Evolutionary conservation across 306 rosid species (phyloP), one percentile per base, ranked within the genome.

Genomic region (Alnus rubra): DNA sequence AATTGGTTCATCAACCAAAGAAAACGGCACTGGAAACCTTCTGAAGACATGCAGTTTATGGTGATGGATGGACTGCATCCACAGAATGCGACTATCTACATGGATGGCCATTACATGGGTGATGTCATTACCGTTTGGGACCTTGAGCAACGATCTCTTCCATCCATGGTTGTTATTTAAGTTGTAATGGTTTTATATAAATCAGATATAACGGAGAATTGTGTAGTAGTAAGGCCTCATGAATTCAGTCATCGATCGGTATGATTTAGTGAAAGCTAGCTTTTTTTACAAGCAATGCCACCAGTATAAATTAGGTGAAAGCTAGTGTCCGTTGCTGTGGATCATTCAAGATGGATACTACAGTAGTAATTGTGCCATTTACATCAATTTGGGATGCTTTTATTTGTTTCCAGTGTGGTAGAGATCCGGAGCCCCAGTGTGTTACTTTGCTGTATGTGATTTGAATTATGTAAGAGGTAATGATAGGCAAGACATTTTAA

Each of bases 1-100:
- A 94, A 95, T 58, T 95, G 99, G 99, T 95, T 95, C 88, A 95
- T 95, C 81, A 95, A 95, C 74, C 99, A 95, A 78, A 95, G 99
- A 91, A 95, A 95, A 85, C 74, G 99, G 68, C 99, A 95, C 82
- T 95, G 98, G 99, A 95, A 95, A 78, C 99, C 99, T 65, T 95
- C 99, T 39, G 99, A 95, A 82, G 99, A 95, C 76, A 93, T 93
- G 99, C 98, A 93, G 51, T 91, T 90, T 74, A 95, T 95, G 99
- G 98, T 93, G 81, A 95, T 95, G 99, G 98, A 95, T 82, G 97
- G 97, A 5, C 83, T 93, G 30, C 97, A 95, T 75, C 93, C 96
- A 1, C 96, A 91, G 65, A 90, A 80, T 10, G 89, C 93, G 6
- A 77, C 97, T 39, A 92, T 91, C 58, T 93, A 90, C 31, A 88